Base-by-base conservation (phyloP, 1,284 basidiomycete species). In the Ceratobasidium sp. region DNA sequence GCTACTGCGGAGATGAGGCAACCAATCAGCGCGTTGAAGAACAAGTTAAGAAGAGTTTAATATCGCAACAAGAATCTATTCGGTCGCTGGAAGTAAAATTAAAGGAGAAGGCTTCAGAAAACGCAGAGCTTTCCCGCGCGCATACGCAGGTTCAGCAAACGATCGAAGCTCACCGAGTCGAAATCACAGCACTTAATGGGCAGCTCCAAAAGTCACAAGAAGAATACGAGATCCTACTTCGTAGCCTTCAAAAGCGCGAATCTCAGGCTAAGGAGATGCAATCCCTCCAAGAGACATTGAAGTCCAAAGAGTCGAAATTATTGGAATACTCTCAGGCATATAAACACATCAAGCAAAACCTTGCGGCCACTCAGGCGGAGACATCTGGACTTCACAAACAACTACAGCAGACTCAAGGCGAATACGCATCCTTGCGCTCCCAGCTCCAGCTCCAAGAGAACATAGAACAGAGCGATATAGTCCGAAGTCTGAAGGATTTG, bases 361-460 rank as follows among this genome's bases (percentile, higher is more conserved):
- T 53, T 30, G 28, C 21, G 26, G 5, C n/a, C 18, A 12, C 14
- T 53, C 14, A 18, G 23, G 32, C 21, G 32, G 55, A 58, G 32
- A 5, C 36, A 39, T n/a, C 23, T 1, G 16, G 21, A 53, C 2
- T 60, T 21, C 34, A 23, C 18, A 32, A 41, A 32, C 32, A 43
- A 55, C 28, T 69, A 9, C 32, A 41, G 39, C 50, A 69, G 39
- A 55, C 36, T 16, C 71, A 32, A 26, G 21, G 26, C 43, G 58
- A 72, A 23, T 53, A 72, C 39, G 34, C 46, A 14, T 72, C 71
- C 6, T 21, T 72, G 14, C 64, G 64, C 2, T 58, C 52, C 18
- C 61, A 60, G 30, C 64, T 73, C n/a, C 72, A 73, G 45, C 55
- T 69, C 28, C 62, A 59, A 18, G 72, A 73, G 23, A 50, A 57